Evolutionary conservation across 1,284 basidiomycete species (phyloP), one percentile per base, ranked within the genome.

Genomic region (Cryptococcus hybrid): DNA sequence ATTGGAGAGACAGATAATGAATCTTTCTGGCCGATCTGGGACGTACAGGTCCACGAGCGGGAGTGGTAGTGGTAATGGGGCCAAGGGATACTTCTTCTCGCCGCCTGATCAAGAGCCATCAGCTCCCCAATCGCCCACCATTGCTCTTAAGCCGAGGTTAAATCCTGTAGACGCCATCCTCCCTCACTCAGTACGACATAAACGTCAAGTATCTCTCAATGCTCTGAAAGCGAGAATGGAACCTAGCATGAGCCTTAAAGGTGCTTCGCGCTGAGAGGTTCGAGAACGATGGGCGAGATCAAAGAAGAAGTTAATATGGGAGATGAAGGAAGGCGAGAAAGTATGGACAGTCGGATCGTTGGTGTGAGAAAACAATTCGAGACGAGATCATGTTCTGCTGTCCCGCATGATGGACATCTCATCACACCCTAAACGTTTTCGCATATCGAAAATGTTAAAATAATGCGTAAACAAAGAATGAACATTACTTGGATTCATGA

Each of bases 221-320:
- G 92, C 92, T 84, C 84, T 94, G 54, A 92, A 91, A 73, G 90
- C 89, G 34, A 84, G 91, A 46, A 92, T 94, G 74, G 88, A 90
- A 15, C 47, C 54, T n/a, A 40, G 36, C 42, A 8, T 51, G 11
- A 36, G n/a, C 43, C 24, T 24, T 12, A 13, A 40, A 39, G 18
- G 9, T 36, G 37, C 47, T 42, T 13, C 11, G 11, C 50, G 18
- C 50, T 39, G 47, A 44, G 9, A 48, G 47, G 24, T 61, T 30
- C 64, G 61, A 63, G 60, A 4, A 30, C 30, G 30, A 30, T 30
- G 4, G 30, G 3, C 4, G 12, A 11, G 12, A 5, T 35, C 47
- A 35, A 35, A 35, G 47, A 47, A 30, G 34, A 47, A 34, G 18
- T 1, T 34, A 30, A 55, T 35, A 11, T 40, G 5, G 50, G 36